phyloP scores from a whole-genome alignment of 176 grass and related monocot genomes.

The Tillandsia leiboldiana region DNA sequence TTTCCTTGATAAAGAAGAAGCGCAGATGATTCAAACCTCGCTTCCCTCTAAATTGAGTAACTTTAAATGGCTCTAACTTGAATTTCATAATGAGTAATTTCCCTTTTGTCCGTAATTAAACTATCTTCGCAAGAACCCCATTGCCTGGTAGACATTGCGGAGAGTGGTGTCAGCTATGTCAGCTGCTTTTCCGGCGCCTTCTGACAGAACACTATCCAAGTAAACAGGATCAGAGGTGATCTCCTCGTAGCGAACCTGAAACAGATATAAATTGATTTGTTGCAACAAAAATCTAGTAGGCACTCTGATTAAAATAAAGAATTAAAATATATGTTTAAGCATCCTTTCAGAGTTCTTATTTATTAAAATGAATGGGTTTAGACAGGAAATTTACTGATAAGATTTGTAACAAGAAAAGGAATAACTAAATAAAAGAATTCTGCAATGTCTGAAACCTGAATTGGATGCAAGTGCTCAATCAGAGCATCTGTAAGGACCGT shows the following conservation, averaged over 20 bases:
- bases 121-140: conserved; percentile 86
- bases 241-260: conserved; percentile 62
- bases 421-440: background rate
- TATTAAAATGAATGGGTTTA: no score
- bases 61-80: background rate
- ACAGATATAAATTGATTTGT: conserved; percentile 8
- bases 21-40: background rate
- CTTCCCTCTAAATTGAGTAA: background rate
- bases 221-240: conserved; percentile 76
- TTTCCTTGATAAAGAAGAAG: background rate
- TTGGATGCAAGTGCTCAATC: conserved; percentile 82
- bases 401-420: background rate
- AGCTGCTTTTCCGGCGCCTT: conserved; percentile 69
- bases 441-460: conserved; percentile 41
- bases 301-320: background rate
- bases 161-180: conserved; percentile 77
- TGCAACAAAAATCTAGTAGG: background rate
- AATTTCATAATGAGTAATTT: background rate
- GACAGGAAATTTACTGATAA: background rate
- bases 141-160: conserved; percentile 83
- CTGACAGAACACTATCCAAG: conserved; percentile 63
- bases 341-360: no score
- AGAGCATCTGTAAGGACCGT: conserved; percentile 60
- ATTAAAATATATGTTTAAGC: background rate
- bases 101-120: background rate